Percentiles rank a stretch among this genome's conserved stretches.
These are phyloP conservation scores for Aureobasidium sp. DNA, from an alignment of 2,329 filamentous ascomycete genomes.

Conservation along the genomic window DNA sequence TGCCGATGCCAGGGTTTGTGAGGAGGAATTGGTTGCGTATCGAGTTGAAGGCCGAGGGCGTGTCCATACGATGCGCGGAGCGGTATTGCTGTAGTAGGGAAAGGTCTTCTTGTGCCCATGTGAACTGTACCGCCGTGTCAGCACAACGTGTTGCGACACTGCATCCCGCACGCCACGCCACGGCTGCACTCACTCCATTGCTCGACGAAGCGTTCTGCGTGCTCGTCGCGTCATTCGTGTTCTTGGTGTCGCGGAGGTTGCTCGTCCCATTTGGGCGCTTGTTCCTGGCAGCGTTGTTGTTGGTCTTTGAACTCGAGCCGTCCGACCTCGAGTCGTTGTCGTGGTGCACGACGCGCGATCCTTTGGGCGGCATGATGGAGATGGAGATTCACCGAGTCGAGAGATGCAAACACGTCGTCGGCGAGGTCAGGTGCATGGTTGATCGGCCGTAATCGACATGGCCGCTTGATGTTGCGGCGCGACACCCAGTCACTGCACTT, in stretches of 20 bases:
- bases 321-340: slow-evolving; percentile 16
- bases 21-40: slow-evolving; percentile 45
- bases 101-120: slow-evolving; percentile 15
- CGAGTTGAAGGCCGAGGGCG: slow-evolving; percentile 60
- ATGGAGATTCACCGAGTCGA: neutral
- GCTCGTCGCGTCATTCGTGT: neutral
- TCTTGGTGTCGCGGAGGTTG: slow-evolving; percentile 6
- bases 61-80: slow-evolving; percentile 63
- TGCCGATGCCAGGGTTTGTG: slow-evolving; percentile 53
- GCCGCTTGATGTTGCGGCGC: neutral
- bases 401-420: neutral
- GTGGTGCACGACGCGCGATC: slow-evolving; percentile 14
- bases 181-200: slow-evolving; percentile 9
- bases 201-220: slow-evolving; percentile 4
- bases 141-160: neutral
- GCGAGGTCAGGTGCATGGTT: slow-evolving; percentile 6
- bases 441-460: neutral
- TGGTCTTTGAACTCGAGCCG: slow-evolving; percentile 16
- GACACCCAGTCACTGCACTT: no score
- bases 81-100: slow-evolving; percentile 64
- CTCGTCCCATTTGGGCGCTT: slow-evolving; percentile 15
- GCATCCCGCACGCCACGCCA: neutral
- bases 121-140: slow-evolving; percentile 7
- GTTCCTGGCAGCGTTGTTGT: neutral
- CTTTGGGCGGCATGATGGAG: slow-evolving; percentile 14